phyloP scores from a whole-genome alignment of 352 stramenopile genomes.

The Phytopythium chamaehyphon region DNA sequence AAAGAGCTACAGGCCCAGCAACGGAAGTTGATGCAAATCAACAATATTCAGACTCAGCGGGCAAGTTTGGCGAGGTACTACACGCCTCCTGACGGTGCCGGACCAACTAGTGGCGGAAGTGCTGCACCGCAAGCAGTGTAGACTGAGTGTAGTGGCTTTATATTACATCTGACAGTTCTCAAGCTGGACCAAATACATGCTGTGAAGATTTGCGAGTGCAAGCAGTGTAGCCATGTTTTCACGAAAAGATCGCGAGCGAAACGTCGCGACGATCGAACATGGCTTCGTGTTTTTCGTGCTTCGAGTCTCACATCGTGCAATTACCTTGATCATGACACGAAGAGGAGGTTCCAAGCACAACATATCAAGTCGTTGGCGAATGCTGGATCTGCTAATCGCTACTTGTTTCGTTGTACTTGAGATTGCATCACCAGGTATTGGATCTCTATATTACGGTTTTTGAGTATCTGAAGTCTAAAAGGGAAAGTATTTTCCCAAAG shows the following conservation, averaged over 20 bases:
- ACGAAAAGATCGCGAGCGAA: neutral
- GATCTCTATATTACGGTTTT: slow-evolving; percentile 7
- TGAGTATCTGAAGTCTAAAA: slow-evolving; percentile 8
- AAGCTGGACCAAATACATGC: neutral
- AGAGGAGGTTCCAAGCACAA: too few species aligned
- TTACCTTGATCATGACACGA: slow-evolving; percentile 14
- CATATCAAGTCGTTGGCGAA: too few species aligned
- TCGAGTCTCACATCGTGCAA: too few species aligned
- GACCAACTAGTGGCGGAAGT: neutral
- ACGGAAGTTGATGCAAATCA: slow-evolving; percentile 5
- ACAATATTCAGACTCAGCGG: neutral
- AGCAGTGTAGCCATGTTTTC: slow-evolving; percentile 3
- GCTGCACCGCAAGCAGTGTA: slow-evolving; percentile 2
- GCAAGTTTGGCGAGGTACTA: slow-evolving; percentile 6
- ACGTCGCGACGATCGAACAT: too few species aligned
- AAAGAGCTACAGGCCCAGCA: slow-evolving; percentile 5
- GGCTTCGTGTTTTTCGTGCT: too few species aligned
- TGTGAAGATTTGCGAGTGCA: neutral
- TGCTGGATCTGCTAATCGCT: neutral
- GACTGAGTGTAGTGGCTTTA: neutral
- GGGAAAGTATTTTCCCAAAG: slow-evolving; percentile 13
- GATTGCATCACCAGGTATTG: too few species aligned
- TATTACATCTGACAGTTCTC: neutral
- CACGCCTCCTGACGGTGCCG: neutral
- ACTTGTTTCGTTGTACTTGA: too few species aligned